These are phyloP conservation scores for Vanderwaltozyma yarrowii DNA, from an alignment of 805 yeast genomes.

Conservation along the genomic window DNA sequence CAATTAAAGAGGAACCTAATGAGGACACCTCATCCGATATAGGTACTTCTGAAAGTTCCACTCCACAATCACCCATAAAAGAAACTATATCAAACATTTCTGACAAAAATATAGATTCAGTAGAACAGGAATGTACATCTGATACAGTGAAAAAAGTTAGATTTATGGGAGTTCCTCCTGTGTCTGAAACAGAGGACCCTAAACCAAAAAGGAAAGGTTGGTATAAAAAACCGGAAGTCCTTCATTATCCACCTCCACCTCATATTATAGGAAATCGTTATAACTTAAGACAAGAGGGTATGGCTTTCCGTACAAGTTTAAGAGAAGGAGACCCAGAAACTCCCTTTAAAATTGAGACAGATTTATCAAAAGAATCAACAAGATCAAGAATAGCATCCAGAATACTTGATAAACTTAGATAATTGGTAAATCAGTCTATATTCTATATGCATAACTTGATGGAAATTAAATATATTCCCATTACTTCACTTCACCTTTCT, in stretches of 20 bases:
- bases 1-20: too few species aligned
- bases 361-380: slow-evolving; percentile 7
- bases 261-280: slow-evolving; percentile 9
- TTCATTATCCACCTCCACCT: slow-evolving; percentile 24
- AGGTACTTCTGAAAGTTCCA: too few species aligned
- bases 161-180: slow-evolving; percentile 29
- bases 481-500: too few species aligned
- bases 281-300: slow-evolving; percentile 25
- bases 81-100: too few species aligned
- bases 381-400: slow-evolving; percentile 17
- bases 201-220: slow-evolving; percentile 28
- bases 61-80: too few species aligned
- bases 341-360: not conserved
- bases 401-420: slow-evolving; percentile 18
- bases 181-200: slow-evolving; percentile 22
- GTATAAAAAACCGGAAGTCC: slow-evolving; percentile 29
- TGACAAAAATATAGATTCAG: too few species aligned
- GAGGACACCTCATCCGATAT: too few species aligned
- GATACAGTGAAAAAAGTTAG: slow-evolving; percentile 21
- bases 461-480: too few species aligned
- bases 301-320: slow-evolving; percentile 25
- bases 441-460: too few species aligned
- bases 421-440: too few species aligned
- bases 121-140: not conserved
- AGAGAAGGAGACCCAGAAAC: slow-evolving; percentile 14